These are phyloP conservation scores for Eucalyptus curtisii DNA, from an alignment of 345 rosid genomes.

Conservation along the genomic window DNA sequence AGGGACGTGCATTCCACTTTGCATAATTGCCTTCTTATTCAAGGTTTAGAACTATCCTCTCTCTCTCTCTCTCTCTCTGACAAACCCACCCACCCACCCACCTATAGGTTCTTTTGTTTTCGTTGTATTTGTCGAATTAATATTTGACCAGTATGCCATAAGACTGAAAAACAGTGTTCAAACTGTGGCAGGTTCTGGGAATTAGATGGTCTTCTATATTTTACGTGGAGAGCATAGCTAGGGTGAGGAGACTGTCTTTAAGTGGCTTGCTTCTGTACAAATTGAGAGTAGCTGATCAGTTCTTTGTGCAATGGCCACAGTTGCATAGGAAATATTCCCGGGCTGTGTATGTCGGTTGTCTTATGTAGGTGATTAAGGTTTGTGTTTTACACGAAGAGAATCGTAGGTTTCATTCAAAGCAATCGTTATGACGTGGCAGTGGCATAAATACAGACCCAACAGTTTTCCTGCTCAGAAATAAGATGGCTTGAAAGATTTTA, in stretches of 20 bases:
- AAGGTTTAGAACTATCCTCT: constrained; percentile 33
- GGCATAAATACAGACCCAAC: not conserved
- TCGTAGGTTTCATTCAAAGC: not conserved
- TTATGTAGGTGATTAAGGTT: constrained; percentile 39
- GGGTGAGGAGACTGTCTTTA: constrained; percentile 78
- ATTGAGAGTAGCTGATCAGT: constrained; percentile 64
- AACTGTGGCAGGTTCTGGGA: constrained; percentile 41
- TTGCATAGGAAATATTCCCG: constrained; percentile 55
- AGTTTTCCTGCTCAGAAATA: not conserved
- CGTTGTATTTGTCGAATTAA: not conserved
- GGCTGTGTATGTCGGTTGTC: constrained; percentile 69
- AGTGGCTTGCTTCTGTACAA: constrained; percentile 86
- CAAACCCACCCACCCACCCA: not conserved
- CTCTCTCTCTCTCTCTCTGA: not conserved
- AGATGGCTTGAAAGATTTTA: not conserved
- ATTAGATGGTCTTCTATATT: constrained; percentile 78
- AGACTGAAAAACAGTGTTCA: not conserved
- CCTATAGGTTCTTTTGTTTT: not conserved
- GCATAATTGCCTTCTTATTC: constrained; percentile 70
- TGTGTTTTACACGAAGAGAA: not conserved
- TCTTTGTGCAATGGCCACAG: constrained; percentile 93
- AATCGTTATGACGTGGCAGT: not conserved
- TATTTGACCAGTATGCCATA: not conserved
- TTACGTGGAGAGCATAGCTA: constrained; percentile 91
- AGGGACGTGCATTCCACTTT: constrained; percentile 68